Evolutionary conservation across 768 basidiomycete species (phyloP).

Genomic region (Boletus vermiculosoides): DNA sequence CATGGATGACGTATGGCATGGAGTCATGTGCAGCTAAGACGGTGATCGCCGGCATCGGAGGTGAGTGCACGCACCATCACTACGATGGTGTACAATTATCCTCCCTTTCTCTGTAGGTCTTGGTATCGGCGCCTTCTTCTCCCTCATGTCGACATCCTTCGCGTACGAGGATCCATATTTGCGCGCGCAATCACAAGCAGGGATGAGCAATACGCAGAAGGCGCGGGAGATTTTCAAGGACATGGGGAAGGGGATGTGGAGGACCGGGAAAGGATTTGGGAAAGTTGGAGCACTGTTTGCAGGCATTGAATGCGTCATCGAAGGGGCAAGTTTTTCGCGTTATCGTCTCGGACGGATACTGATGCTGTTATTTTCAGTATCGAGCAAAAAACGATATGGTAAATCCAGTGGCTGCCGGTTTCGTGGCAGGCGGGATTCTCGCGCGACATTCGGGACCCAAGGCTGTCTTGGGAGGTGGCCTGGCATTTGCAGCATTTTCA

Average conservation of each 20-base stretch:
- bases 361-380: conserved; percentile 52
- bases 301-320: conserved; percentile 94
- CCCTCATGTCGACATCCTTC: conserved; percentile 93
- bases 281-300: conserved; percentile 93
- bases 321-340: conserved; percentile 65
- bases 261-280: conserved; percentile 86
- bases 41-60: conserved; percentile 74
- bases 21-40: conserved; percentile 88
- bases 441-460: conserved; percentile 86
- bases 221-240: conserved; percentile 85
- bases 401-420: conserved; percentile 86
- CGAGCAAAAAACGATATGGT: conserved; percentile 95
- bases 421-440: conserved; percentile 83
- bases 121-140: conserved; percentile 92
- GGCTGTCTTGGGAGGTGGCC: conserved; percentile 82
- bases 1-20: conserved; percentile 67
- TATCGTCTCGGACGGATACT: neutral
- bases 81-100: neutral
- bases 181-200: conserved; percentile 57
- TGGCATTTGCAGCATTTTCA: conserved; percentile 93
- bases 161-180: conserved; percentile 92
- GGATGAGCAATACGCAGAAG: conserved; percentile 68
- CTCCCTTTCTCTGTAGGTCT: conserved; percentile 54
- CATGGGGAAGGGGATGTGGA: conserved; percentile 93
- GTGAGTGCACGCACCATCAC: conserved; percentile 44